phyloP scores from a whole-genome alignment of 139 green algal genomes.

The Tetraselmis striata region DNA sequence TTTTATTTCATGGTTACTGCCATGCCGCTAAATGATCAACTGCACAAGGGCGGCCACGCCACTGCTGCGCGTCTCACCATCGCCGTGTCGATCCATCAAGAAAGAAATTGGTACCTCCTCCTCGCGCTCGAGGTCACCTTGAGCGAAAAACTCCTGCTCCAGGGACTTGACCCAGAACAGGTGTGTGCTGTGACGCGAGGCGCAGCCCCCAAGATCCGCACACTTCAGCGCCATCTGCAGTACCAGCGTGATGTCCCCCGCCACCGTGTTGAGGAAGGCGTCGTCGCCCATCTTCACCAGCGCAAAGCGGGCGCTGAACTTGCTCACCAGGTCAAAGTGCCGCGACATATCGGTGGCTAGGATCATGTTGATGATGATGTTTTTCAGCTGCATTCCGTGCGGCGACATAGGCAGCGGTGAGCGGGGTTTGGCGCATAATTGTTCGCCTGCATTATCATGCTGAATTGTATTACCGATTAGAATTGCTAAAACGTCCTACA shows the following conservation, averaged over 20 bases:
- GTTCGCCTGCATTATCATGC: no score
- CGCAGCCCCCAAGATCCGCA: slow-evolving; percentile 24
- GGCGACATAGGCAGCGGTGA: background rate
- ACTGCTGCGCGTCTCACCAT: no score
- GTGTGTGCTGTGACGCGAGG: slow-evolving; percentile 8
- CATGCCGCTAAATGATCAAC: no score
- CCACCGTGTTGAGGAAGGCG: background rate
- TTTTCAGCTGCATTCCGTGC: background rate
- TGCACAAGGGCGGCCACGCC: no score
- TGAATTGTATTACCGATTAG: no score
- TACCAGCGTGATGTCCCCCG: background rate
- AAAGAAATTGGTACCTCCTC: background rate
- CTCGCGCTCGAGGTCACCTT: slow-evolving; percentile 15
- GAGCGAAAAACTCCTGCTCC: slow-evolving; percentile 28
- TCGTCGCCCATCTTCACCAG: background rate
- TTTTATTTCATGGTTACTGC: no score
- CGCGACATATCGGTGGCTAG: background rate
- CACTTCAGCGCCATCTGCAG: slow-evolving; percentile 32
- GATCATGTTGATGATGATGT: background rate
- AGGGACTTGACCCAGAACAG: slow-evolving; percentile 22
- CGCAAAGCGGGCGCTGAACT: background rate
- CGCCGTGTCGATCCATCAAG: background rate
- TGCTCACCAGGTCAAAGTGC: background rate
- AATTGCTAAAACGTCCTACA: background rate
- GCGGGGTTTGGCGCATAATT: no score